Evolutionary conservation across 805 yeast genomes (phyloP).

Genomic region (Pichia deserticola): DNA sequence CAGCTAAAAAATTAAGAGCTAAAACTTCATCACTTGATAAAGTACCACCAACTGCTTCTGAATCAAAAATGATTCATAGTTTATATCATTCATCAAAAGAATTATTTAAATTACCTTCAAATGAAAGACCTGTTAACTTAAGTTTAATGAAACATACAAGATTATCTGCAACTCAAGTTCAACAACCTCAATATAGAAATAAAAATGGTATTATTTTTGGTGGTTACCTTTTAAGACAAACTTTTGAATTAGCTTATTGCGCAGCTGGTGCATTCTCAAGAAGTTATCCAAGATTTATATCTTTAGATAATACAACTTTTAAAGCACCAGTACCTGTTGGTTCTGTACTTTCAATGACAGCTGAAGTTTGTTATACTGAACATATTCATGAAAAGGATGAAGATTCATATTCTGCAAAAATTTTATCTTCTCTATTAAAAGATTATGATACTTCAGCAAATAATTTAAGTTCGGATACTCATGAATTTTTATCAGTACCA

Average conservation of each 20-base stretch:
- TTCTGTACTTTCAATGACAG: slow-evolving; percentile 73
- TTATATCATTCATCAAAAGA: slow-evolving; percentile 56
- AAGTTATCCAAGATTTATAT: slow-evolving; percentile 80
- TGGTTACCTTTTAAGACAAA: slow-evolving; percentile 85
- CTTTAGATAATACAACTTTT: slow-evolving; percentile 86
- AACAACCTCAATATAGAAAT: slow-evolving; percentile 96
- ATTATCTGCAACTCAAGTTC: slow-evolving; percentile 70
- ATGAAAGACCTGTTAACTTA: slow-evolving; percentile 41
- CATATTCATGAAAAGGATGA: slow-evolving; percentile 44
- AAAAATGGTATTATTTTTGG: slow-evolving; percentile 95
- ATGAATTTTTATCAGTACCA: slow-evolving; percentile 60
- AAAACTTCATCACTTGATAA: slow-evolving; percentile 49
- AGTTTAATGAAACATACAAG: slow-evolving; percentile 65
- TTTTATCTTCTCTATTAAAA: slow-evolving; percentile 24
- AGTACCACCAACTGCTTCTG: slow-evolving; percentile 72
- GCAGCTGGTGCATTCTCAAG: slow-evolving; percentile 84
- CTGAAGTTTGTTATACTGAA: slow-evolving; percentile 81
- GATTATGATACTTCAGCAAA: slow-evolving; percentile 57
- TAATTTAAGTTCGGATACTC: slow-evolving; percentile 39
- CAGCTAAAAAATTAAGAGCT: slow-evolving; percentile 75
- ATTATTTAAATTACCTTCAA: slow-evolving; percentile 23
- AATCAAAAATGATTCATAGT: slow-evolving; percentile 66
- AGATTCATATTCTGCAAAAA: slow-evolving; percentile 18
- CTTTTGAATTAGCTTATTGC: slow-evolving; percentile 90
- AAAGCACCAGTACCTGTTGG: slow-evolving; percentile 96